Percentiles rank a stretch among this genome's conserved stretches.
These are phyloP conservation scores for Aspergillus olivimuriae DNA, from an alignment of 495 filamentous ascomycete genomes.

Conservation along the genomic window DNA sequence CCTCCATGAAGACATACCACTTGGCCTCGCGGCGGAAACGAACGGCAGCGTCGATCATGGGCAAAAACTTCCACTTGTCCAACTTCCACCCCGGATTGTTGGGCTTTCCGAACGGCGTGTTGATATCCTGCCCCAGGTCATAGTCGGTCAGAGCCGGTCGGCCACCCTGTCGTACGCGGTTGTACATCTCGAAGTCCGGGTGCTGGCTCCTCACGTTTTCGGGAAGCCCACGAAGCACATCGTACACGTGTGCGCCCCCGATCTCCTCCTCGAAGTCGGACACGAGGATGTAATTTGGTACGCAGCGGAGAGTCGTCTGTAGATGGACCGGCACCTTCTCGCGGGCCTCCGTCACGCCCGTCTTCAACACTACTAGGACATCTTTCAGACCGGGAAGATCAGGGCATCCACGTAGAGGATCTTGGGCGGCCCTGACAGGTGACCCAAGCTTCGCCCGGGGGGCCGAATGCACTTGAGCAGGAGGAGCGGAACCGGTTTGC, in stretches of 20 bases:
- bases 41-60: conserved; percentile 54
- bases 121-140: conserved; percentile 25
- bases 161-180: conserved; percentile 30
- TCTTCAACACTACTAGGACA: conserved; percentile 42
- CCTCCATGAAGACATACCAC: conserved; percentile 67
- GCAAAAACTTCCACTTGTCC: conserved; percentile 68
- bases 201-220: conserved; percentile 22
- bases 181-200: conserved; percentile 40
- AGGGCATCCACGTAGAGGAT: conserved; percentile 12
- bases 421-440: not conserved
- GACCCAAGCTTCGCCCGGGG: too few relatives aligned
- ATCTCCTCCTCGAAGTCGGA: conserved; percentile 46
- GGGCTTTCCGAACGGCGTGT: conserved; percentile 26
- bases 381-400: conserved; percentile 27
- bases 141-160: conserved; percentile 23
- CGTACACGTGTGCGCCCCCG: conserved; percentile 28
- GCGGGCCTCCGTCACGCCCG: conserved; percentile 41
- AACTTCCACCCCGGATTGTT: conserved; percentile 53
- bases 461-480: not conserved
- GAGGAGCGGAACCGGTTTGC: not conserved
- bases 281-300: conserved; percentile 40
- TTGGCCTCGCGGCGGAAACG: conserved; percentile 41
- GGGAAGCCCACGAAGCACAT: conserved; percentile 38
- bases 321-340: conserved; percentile 40
- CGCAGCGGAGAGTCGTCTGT: conserved; percentile 38